These are phyloP conservation scores for Cystobasidiopsis lactophilus DNA, from an alignment of 768 basidiomycete genomes.

Conservation along the genomic window DNA sequence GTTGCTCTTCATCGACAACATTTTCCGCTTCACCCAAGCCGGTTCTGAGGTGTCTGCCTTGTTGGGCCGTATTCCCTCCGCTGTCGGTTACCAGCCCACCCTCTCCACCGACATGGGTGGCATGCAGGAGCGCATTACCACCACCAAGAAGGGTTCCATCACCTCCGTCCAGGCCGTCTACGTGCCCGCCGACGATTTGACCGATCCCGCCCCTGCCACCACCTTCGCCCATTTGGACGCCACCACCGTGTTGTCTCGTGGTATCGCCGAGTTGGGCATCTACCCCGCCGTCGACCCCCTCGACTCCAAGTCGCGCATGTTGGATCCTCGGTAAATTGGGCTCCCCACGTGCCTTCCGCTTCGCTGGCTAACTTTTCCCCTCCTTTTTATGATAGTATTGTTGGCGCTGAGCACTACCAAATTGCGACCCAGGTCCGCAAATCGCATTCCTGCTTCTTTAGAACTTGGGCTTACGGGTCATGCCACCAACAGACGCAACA, in stretches of 20 bases:
- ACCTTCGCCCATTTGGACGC: conserved; percentile 99
- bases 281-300: conserved; percentile 99
- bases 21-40: conserved; percentile 99
- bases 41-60: conserved; percentile 99
- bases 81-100: conserved; percentile 99
- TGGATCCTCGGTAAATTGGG: no score
- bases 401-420: conserved; percentile 81
- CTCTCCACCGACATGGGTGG: conserved; percentile 99
- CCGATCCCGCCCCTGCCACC: conserved; percentile 96
- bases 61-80: conserved; percentile 99
- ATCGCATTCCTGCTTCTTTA: no score
- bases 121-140: conserved; percentile 74
- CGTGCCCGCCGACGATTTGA: conserved; percentile 99
- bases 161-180: conserved; percentile 99
- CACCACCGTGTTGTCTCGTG: conserved; percentile 96
- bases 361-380: no score
- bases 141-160: conserved; percentile 99
- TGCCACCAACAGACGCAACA: no score
- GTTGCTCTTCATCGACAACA: conserved; percentile 99
- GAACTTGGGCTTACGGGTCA: no score
- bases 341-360: no score
- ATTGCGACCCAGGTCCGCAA: conserved; percentile 80
- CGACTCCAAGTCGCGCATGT: conserved; percentile 98
- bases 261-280: conserved; percentile 67
- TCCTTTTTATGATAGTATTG: no score